Evolutionary conservation across 1,284 basidiomycete species (phyloP).

Genomic region (Boletus nobilissimus): DNA sequence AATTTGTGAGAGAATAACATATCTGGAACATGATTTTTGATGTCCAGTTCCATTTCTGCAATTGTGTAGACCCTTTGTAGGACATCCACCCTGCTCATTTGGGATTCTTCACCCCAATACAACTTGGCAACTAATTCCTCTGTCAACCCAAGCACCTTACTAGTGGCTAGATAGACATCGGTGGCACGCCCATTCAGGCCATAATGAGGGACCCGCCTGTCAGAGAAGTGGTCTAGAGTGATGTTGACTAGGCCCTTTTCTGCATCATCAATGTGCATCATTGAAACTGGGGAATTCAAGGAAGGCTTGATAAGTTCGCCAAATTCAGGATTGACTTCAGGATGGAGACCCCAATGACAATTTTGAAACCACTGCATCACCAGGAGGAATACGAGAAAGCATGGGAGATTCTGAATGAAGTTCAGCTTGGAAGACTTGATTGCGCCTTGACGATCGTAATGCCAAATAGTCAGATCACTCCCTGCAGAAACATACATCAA

Average conservation of each 20-base stretch:
- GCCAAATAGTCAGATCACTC: background rate
- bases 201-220: constrained; percentile 9
- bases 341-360: constrained; percentile 45
- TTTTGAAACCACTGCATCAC: constrained; percentile 45
- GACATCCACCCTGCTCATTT: constrained; percentile 28
- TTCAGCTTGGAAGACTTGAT: constrained; percentile 19
- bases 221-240: background rate
- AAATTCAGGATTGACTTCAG: constrained; percentile 11
- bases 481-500: background rate
- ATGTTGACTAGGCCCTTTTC: constrained; percentile 3
- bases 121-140: constrained; percentile 33
- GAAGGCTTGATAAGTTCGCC: background rate
- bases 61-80: constrained; percentile 29
- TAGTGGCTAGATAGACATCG: constrained; percentile 18
- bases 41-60: constrained; percentile 3
- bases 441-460: constrained; percentile 8
- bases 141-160: background rate
- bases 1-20: constrained; percentile 26
- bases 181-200: constrained; percentile 30
- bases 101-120: constrained; percentile 31
- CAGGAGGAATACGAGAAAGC: constrained; percentile 46
- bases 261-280: background rate
- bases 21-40: constrained; percentile 35
- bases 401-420: constrained; percentile 43
- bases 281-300: background rate